Percentiles rank a stretch among this genome's conserved stretches.
These are phyloP conservation scores for Tolypocladium inflatum DNA, from an alignment of 2,329 filamentous ascomycete species.

Conservation along the genomic window DNA sequence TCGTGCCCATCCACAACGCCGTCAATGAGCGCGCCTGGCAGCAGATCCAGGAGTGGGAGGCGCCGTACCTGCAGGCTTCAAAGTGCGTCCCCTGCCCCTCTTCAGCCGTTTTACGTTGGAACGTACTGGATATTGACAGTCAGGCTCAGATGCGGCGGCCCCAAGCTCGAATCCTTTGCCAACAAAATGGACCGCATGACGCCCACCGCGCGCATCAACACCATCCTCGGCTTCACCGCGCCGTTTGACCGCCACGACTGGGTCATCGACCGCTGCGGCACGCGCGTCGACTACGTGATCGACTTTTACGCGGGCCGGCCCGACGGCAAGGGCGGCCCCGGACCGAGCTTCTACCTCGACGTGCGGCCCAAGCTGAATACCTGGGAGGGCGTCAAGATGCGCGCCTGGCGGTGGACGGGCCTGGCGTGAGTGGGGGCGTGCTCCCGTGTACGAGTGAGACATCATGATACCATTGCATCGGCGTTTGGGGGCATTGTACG, in stretches of 20 bases:
- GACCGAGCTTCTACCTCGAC: constrained; percentile 55
- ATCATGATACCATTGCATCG: background rate
- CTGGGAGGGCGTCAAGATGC: constrained; percentile 61
- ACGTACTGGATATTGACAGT: background rate
- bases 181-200: constrained; percentile 64
- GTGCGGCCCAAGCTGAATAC: constrained; percentile 60
- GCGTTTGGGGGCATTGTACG: background rate
- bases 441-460: background rate
- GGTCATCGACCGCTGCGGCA: constrained; percentile 88
- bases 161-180: constrained; percentile 73
- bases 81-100: constrained; percentile 31
- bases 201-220: constrained; percentile 75
- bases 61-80: constrained; percentile 48
- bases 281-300: constrained; percentile 85
- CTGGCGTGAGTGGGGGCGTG: constrained; percentile 26
- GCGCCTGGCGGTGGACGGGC: constrained; percentile 40
- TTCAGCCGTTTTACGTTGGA: background rate
- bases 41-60: constrained; percentile 86
- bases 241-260: constrained; percentile 97
- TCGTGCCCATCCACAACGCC: constrained; percentile 96
- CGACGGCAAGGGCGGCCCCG: constrained; percentile 18
- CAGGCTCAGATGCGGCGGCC: constrained; percentile 51
- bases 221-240: constrained; percentile 73
- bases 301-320: constrained; percentile 83
- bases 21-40: constrained; percentile 95